phyloP scores from a whole-genome alignment of 2,329 filamentous ascomycete species.

The Claviceps arundinis region DNA sequence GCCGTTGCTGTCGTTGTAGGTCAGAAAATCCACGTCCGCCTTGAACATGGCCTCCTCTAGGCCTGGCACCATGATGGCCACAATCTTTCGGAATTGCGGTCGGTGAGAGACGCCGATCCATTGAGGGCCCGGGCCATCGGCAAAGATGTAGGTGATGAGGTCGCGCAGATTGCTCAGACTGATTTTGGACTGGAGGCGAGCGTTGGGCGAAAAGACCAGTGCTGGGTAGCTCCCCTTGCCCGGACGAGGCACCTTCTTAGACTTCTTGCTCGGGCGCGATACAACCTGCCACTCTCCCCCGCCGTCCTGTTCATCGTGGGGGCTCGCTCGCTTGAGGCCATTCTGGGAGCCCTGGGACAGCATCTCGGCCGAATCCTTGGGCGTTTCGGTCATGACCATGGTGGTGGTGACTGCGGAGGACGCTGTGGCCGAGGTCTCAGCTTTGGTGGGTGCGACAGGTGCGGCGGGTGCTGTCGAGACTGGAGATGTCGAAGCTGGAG shows the following conservation, averaged over 20 bases:
- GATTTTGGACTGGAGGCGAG: slow-evolving; percentile 47
- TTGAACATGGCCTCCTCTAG: slow-evolving; percentile 85
- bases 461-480: background rate
- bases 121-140: slow-evolving; percentile 50
- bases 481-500: background rate
- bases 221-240: slow-evolving; percentile 45
- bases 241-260: slow-evolving; percentile 46
- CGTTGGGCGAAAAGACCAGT: slow-evolving; percentile 43
- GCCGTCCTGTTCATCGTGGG: slow-evolving; percentile 26
- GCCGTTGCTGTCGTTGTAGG: slow-evolving; percentile 23
- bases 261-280: slow-evolving; percentile 40
- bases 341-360: slow-evolving; percentile 17
- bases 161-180: slow-evolving; percentile 50
- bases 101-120: slow-evolving; percentile 52
- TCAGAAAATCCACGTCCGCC: slow-evolving; percentile 36
- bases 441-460: background rate
- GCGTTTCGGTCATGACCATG: slow-evolving; percentile 7
- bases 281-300: slow-evolving; percentile 42
- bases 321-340: slow-evolving; percentile 35
- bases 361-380: slow-evolving; percentile 7
- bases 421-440: background rate
- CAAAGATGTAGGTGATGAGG: slow-evolving; percentile 52
- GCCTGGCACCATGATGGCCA: slow-evolving; percentile 83
- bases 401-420: background rate
- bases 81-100: slow-evolving; percentile 60